Evolutionary conservation across 805 yeast genomes (phyloP).

Genomic region (Spathaspora boniae): DNA sequence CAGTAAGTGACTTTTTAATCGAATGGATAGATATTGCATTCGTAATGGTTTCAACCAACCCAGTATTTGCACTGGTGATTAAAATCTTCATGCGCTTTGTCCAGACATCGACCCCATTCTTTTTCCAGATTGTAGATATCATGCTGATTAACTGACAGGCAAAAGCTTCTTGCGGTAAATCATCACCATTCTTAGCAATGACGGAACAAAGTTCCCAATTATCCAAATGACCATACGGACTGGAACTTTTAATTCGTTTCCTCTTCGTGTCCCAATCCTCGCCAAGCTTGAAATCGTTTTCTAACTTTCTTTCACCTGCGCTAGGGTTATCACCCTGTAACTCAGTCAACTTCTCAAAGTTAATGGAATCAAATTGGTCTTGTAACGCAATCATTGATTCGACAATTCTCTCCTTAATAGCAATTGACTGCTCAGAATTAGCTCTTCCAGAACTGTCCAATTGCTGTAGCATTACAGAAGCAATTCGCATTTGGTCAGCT

Average conservation of each 20-base stretch:
- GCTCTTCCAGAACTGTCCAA: conserved; percentile 71
- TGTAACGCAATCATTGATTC: conserved; percentile 23
- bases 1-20: conserved; percentile 86
- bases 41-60: conserved; percentile 92
- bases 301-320: conserved; percentile 84
- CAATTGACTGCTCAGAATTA: conserved; percentile 36
- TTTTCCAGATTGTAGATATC: conserved; percentile 81
- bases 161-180: conserved; percentile 93
- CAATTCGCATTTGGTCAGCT: conserved; percentile 93
- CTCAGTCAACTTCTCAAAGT: conserved; percentile 39
- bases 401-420: conserved; percentile 23
- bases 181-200: conserved; percentile 95
- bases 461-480: conserved; percentile 91
- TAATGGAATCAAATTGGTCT: conserved; percentile 38
- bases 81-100: conserved; percentile 90
- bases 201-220: conserved; percentile 96
- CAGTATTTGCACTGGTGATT: conserved; percentile 86
- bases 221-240: conserved; percentile 78
- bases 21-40: conserved; percentile 94
- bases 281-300: conserved; percentile 88
- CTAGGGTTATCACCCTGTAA: conserved; percentile 54
- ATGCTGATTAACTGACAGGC: conserved; percentile 92
- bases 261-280: conserved; percentile 91
- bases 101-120: conserved; percentile 72
- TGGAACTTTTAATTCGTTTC: conserved; percentile 71